Evolutionary conservation across 202 grass and related monocot species (phyloP), one percentile per base, ranked within the genome.

Genomic region (Hordeum pubiflorum): DNA sequence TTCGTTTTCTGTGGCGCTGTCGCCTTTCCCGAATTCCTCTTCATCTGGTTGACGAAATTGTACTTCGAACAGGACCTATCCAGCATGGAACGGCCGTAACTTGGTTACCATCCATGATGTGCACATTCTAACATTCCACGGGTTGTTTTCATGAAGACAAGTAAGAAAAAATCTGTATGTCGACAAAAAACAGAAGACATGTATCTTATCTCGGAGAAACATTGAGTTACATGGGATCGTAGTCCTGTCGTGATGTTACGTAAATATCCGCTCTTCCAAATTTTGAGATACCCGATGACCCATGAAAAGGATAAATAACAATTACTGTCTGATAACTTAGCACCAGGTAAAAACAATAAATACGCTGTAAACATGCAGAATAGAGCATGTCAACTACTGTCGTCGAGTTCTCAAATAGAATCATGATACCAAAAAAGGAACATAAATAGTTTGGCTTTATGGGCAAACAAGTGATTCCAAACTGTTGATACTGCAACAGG

Each of bases 391-490:
- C 26, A 77, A 72, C 36, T 21, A 10, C 33, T 40, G 17, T 52
- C 20, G 5, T 29, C 9, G 0, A 39, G 74, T 72, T 38, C 33
- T 21, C 79, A 86, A 89, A 79, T 32, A 79, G 79, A 86, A 89
- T 60, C 59, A 23, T 75, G 79, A 74, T 75, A 86, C 74, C 67
- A 78, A 55, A 86, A 85, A 60, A 18, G 79, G 83, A 58, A 82
- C 74, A 78, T 78, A 74, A 82, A 67, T 86, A 14, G 65, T 54
- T 52, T 69, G 67, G 50, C 10, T 37, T 62, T 70, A 55, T 70
- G 69, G 22, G 68, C 61, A 83, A 75, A 75, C 26, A 83, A 31
- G 75, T 69, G 26, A 79, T 79, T 79, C 75, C 41, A 70, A 79
- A 86, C 78, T 79, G 60, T 29, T 75, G 68, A 69, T 88, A 50